A percentile compares a stretch with the other conserved stretches of the same genome.
These are phyloP conservation scores for Kondoa subrosea DNA, from an alignment of 768 basidiomycete genomes.

Conservation along the genomic window DNA sequence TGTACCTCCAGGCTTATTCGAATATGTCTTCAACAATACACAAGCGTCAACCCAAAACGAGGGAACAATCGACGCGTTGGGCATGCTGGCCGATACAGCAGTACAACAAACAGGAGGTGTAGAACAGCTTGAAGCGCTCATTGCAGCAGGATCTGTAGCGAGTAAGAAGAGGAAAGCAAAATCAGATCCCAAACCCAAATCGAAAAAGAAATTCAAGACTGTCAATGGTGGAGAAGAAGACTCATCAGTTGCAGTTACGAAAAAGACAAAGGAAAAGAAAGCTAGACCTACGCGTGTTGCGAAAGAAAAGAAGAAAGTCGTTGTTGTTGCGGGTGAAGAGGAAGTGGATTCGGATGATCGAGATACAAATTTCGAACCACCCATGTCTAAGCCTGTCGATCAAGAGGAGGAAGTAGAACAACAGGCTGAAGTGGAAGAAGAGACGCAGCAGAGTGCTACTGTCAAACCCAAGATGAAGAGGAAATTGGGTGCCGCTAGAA, in stretches of 20 bases:
- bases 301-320: not conserved
- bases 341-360: too few species aligned
- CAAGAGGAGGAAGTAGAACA: too few species aligned
- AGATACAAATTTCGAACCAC: too few species aligned
- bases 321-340: not conserved
- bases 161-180: not conserved
- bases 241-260: too few species aligned
- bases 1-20: not conserved
- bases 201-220: not conserved
- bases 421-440: too few species aligned
- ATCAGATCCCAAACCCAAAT: not conserved
- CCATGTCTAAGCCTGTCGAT: too few species aligned
- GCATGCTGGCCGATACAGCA: not conserved
- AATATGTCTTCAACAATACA: not conserved
- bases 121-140: not conserved
- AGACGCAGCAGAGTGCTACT: too few species aligned
- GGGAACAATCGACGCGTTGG: not conserved
- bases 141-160: not conserved
- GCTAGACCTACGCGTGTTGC: too few species aligned
- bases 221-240: not conserved
- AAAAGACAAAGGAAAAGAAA: too few species aligned
- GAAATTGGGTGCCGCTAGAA: not conserved
- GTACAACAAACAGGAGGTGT: not conserved
- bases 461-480: not conserved
- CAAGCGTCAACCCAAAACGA: too few species aligned